Conservation (phyloP, 1,139 yeast genomes). For the Kurtzmaniella quercitrusa region DNA sequence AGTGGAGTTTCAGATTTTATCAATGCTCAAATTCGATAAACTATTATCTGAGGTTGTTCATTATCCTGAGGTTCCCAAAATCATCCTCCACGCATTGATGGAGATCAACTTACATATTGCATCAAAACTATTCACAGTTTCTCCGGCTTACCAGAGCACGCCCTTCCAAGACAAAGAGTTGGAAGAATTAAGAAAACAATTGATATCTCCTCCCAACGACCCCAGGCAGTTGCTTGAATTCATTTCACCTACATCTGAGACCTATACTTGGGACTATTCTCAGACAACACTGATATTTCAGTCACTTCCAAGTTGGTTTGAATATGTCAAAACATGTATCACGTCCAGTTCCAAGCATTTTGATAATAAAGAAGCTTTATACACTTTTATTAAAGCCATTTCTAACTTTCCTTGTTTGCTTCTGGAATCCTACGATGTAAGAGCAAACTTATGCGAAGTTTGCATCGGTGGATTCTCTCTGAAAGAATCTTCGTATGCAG, state of each 20-base stretch:
- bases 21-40: conserved; percentile 1
- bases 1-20: conserved; percentile 5
- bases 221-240: not conserved
- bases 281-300: not conserved
- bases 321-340: conserved; percentile 13
- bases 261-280: not conserved
- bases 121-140: not conserved
- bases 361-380: conserved; percentile 15
- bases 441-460: conserved; percentile 29
- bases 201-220: not conserved
- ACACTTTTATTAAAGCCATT: conserved; percentile 34
- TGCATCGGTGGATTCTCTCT: conserved; percentile 33
- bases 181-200: conserved; percentile 11
- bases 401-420: conserved; percentile 43
- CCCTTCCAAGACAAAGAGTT: conserved; percentile 19
- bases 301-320: conserved; percentile 20
- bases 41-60: not conserved
- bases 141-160: not conserved
- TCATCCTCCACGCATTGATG: conserved; percentile 17
- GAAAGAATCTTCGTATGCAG: conserved; percentile 19
- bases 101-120: conserved; percentile 13
- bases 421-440: conserved; percentile 27
- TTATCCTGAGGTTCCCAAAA: conserved; percentile 11
- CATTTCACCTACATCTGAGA: not conserved
- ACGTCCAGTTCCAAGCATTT: conserved; percentile 3